Evolutionary conservation across 441 rosid genomes (phyloP), one percentile per base, ranked within the genome.

Genomic region (Populus hybrid): DNA sequence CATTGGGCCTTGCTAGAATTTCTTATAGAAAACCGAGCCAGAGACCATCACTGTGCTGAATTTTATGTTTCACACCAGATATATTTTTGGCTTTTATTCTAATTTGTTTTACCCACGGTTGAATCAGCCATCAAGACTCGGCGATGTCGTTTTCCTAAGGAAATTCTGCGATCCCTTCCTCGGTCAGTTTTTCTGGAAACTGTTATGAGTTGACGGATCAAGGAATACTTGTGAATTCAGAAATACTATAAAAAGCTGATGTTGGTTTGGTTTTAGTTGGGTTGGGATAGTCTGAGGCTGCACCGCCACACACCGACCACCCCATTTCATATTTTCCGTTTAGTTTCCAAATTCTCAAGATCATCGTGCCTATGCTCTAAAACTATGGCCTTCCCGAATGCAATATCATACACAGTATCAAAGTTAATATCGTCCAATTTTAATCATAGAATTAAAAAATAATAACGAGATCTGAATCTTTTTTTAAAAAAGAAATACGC

Each of bases 301-400:
- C 84, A 82, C 82, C 86, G 81, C 77, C 84, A 12, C 23, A 28
- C 30, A 3, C 30, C 30, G 30, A 28, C 30, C 3, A 28, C 32
- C 8, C 26, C 69, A 28, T 18, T 53, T 23, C n/a, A 42, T 14
- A 8, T 74, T 69, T 78, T 72, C 68, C 69, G 2, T 28, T 28
- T 28, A 28, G 3, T 28, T 28, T 28, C 30, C 30, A 18, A 73
- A 21, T 46, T 64, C 21, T 24, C 66, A n/a, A 36, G 34, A 78
- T 77, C 12, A 36, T 59, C 80, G 28, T 40, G 32, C 80, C 74
- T 46, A 57, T 2, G 23, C 63, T 57, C 63, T 57, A 57, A 57
- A 57, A 30, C 3, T 2, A 57, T 65, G 69, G 3, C 18, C 32
- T 65, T 11, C 40, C 40, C 32, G 32, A 3, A 0, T 30, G 32